These are phyloP conservation scores for Venturia pyrina DNA, from an alignment of 2,329 filamentous ascomycete genomes.

Conservation along the genomic window DNA sequence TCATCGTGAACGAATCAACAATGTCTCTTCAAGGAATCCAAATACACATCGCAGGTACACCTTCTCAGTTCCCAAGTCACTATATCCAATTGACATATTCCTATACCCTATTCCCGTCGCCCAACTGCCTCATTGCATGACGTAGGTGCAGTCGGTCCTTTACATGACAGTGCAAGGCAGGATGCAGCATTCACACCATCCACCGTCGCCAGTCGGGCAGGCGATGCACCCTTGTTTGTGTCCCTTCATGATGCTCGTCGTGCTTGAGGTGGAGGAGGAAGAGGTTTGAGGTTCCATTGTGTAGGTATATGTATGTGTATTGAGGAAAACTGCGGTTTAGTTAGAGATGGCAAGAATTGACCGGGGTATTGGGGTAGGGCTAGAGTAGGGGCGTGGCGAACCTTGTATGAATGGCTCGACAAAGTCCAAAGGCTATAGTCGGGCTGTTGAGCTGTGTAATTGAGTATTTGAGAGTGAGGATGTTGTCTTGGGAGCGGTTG, in stretches of 20 bases:
- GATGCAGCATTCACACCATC: constrained; percentile 12
- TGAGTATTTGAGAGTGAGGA: background rate
- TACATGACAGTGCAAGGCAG: constrained; percentile 10
- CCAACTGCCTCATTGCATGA: background rate
- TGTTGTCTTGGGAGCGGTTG: background rate
- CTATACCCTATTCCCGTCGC: background rate
- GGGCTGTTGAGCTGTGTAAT: background rate
- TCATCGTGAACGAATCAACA: background rate
- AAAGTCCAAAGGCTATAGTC: background rate
- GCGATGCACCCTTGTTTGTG: constrained; percentile 11
- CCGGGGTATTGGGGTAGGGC: no score
- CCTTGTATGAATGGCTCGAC: background rate
- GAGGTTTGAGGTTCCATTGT: constrained; percentile 7
- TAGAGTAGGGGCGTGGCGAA: background rate
- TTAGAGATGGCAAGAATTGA: background rate
- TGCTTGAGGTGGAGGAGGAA: constrained; percentile 7
- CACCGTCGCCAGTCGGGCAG: constrained; percentile 12
- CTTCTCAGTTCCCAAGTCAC: background rate
- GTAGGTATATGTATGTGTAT: background rate
- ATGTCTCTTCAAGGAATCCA: background rate
- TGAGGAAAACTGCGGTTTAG: background rate
- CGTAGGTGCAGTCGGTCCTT: background rate
- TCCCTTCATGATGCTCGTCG: constrained; percentile 6
- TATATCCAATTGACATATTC: background rate
- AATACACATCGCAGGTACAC: background rate